Evolutionary conservation across 805 yeast species (phyloP), one percentile per base, ranked within the genome.

Genomic region (Saccharomycopsis vini): DNA sequence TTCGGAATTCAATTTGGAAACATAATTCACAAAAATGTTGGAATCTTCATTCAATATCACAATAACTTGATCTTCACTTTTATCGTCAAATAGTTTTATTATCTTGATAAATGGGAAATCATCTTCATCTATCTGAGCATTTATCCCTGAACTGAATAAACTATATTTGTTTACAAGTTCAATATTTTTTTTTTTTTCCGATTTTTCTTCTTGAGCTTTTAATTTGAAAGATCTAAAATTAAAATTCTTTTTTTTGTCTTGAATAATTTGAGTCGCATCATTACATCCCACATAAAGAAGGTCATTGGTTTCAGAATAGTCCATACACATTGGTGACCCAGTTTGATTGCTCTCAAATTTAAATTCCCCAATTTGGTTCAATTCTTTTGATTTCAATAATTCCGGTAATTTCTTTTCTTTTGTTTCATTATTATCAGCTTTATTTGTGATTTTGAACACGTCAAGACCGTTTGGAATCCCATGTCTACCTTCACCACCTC

Each of bases 401-500:
- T 45, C 38, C 12, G 45, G 45, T 3, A 43, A 28, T 12, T 24
- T 28, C 16, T 24, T 37, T 5, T 19, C 22, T 20, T 24, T 33
- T 30, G 9, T 5, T 19, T 36, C 15, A n/a, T 34, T 44, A 4
- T 36, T 36, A 10, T 23, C 26, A 13, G 21, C 21, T 3, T 29
- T 29, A 13, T 38, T 29, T 10, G 18, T 35, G n/a, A 48, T 40
- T 29, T 42, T 15, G 26, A 42, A 45, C 12, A 40, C 30, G 28
- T 39, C 49, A 19, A 90, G 64, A 57, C 82, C 86, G 62, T 90
- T 90, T 33, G 90, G 84, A 44, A 88, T 79, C 28, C 95, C 96
- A 56, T 87, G 83, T 55, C 79, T 79, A 5, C 96, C 96, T 59
- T 86, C 95, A 19, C 97, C 98, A 21, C 97, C 97, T 38, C 98